Percentiles rank a stretch among this genome's conserved stretches.
Evolutionary conservation across 805 yeast genomes (phyloP).

Genomic region (Sugiyamaella marilandica): DNA sequence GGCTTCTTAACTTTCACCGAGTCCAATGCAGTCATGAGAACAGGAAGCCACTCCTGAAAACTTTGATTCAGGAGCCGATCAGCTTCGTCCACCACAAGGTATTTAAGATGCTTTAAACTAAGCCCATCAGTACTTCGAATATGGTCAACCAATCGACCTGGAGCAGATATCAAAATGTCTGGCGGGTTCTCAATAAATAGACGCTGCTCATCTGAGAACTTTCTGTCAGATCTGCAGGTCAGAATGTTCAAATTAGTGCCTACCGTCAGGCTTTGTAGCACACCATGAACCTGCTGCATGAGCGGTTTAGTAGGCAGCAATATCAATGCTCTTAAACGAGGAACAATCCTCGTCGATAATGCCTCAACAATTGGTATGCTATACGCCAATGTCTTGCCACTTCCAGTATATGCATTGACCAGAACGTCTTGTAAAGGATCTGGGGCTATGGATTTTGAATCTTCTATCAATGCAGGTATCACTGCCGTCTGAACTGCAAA

Average conservation of each 20-base stretch:
- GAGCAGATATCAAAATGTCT: constrained; percentile 50
- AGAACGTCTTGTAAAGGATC: constrained; percentile 52
- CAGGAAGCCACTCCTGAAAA: constrained; percentile 86
- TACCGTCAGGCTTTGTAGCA: constrained; percentile 52
- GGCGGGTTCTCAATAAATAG: constrained; percentile 38
- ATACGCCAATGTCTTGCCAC: constrained; percentile 92
- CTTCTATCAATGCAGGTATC: constrained; percentile 50
- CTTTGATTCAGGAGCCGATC: constrained; percentile 91
- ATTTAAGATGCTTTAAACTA: constrained; percentile 49
- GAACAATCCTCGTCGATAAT: constrained; percentile 58
- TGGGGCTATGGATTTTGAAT: constrained; percentile 29
- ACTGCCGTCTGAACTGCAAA: constrained; percentile 76
- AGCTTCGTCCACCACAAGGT: constrained; percentile 84
- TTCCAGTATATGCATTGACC: constrained; percentile 93
- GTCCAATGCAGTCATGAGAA: constrained; percentile 30
- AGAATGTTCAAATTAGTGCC: constrained; percentile 66
- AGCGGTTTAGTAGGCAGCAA: constrained; percentile 89
- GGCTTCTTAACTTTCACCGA: constrained; percentile 9
- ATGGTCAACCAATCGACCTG: constrained; percentile 80
- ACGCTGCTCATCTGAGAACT: constrained; percentile 57
- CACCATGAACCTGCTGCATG: constrained; percentile 71
- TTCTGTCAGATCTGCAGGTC: constrained; percentile 51
- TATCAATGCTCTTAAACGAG: constrained; percentile 67
- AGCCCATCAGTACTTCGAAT: constrained; percentile 26
- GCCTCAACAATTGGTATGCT: constrained; percentile 75